These are phyloP conservation scores for Monosporascus sp. DNA, from an alignment of 2,329 filamentous ascomycete species.

Conservation along the genomic window DNA sequence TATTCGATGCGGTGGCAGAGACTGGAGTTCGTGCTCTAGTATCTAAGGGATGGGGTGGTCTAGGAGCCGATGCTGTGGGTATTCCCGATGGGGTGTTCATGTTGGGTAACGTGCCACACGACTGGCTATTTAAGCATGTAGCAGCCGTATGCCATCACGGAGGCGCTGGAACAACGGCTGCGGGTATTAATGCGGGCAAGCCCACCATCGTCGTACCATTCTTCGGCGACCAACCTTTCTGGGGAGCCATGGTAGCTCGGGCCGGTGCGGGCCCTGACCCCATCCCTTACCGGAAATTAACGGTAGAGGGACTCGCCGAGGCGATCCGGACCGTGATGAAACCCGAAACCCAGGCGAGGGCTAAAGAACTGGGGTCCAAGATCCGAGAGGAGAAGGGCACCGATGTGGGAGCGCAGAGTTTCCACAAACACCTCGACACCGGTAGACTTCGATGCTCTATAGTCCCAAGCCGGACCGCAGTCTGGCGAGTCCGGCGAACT, in stretches of 20 bases:
- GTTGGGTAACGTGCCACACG: constrained; percentile 80
- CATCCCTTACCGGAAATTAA: constrained; percentile 64
- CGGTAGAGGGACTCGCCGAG: constrained; percentile 57
- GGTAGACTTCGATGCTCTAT: constrained; percentile 66
- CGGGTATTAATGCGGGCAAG: constrained; percentile 73
- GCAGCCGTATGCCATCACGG: constrained; percentile 83
- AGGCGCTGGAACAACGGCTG: constrained; percentile 81
- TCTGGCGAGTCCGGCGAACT: constrained; percentile 68
- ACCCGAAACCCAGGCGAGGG: constrained; percentile 53
- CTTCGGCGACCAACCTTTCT: constrained; percentile 81
- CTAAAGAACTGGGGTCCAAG: constrained; percentile 52
- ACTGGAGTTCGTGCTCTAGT: constrained; percentile 67
- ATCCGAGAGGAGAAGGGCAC: constrained; percentile 64
- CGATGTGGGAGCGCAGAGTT: constrained; percentile 59
- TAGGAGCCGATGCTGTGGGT: constrained; percentile 45
- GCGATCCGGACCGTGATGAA: constrained; percentile 58
- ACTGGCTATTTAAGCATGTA: constrained; percentile 81
- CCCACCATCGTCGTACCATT: constrained; percentile 83
- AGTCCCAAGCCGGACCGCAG: constrained; percentile 61
- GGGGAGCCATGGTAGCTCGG: constrained; percentile 69
- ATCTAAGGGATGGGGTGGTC: constrained; percentile 82
- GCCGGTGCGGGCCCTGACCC: constrained; percentile 69
- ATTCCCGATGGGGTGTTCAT: constrained; percentile 76
- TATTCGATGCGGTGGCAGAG: constrained; percentile 41
- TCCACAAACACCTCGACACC: constrained; percentile 64